These are phyloP conservation scores for Carpinus fangiana DNA, from an alignment of 306 rosid genomes.

Conservation along the genomic window DNA sequence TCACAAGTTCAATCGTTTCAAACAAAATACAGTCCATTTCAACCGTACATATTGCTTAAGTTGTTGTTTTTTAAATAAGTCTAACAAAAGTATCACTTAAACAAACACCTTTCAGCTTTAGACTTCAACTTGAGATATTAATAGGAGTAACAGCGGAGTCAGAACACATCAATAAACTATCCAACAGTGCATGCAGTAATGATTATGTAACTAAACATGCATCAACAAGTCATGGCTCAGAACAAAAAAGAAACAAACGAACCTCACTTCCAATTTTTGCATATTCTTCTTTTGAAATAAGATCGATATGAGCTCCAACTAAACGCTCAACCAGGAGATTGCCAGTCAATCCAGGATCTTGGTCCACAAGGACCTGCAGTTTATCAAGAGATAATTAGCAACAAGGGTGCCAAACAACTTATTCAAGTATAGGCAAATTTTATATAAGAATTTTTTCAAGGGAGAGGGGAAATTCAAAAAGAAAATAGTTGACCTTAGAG, in stretches of 20 bases:
- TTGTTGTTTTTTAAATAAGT: neutral
- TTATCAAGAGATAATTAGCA: conserved; percentile 10
- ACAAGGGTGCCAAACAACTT: neutral
- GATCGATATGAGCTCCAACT: conserved; percentile 78
- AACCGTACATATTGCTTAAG: neutral
- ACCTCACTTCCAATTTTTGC: conserved; percentile 76
- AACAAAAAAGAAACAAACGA: conserved; percentile 27
- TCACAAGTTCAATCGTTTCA: neutral
- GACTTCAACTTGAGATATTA: neutral
- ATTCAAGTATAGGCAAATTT: neutral
- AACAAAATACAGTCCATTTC: neutral
- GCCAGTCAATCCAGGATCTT: conserved; percentile 82
- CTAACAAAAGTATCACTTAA: neutral
- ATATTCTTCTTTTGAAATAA: conserved; percentile 82
- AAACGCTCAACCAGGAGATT: conserved; percentile 90
- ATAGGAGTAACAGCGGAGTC: neutral
- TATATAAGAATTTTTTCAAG: neutral
- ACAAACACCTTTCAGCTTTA: neutral
- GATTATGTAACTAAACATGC: neutral
- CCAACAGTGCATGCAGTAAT: conserved; percentile 1
- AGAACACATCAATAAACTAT: neutral
- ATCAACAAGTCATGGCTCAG: neutral
- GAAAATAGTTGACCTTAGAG: conserved; percentile 51
- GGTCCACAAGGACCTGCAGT: conserved; percentile 55
- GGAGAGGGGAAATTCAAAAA: neutral